Conservation (phyloP, 2,329 filamentous ascomycete species). For the Colletotrichum euphorbiae region DNA sequence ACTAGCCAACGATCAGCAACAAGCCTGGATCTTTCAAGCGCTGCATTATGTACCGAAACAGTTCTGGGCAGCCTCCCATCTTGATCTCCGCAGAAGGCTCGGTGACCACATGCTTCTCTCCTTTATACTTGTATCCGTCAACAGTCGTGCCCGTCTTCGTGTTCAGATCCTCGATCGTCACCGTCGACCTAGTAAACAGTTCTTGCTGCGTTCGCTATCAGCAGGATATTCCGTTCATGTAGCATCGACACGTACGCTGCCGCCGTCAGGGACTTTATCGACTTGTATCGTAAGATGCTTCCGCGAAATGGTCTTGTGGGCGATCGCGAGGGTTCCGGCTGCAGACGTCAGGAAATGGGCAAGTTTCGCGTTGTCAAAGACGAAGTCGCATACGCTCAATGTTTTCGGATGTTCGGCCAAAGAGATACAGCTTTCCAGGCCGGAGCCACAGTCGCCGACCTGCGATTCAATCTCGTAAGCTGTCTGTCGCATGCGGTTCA, state of each 20-base stretch:
- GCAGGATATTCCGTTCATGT: conserved; percentile 1
- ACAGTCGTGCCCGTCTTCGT: conserved; percentile 87
- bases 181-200: conserved; percentile 71
- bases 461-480: conserved; percentile 39
- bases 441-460: conserved; percentile 79
- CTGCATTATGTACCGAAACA: conserved; percentile 63
- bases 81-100: conserved; percentile 72
- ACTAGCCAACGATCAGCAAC: conserved; percentile 53
- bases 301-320: conserved; percentile 85
- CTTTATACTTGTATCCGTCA: conserved; percentile 78
- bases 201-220: conserved; percentile 60
- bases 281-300: conserved; percentile 87
- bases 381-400: conserved; percentile 61
- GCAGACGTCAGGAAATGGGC: conserved; percentile 14
- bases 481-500: conserved; percentile 11
- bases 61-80: conserved; percentile 76
- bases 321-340: conserved; percentile 77
- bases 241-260: conserved; percentile 66
- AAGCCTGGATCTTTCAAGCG: neutral
- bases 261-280: conserved; percentile 70
- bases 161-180: conserved; percentile 82
- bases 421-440: conserved; percentile 86
- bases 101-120: conserved; percentile 65
- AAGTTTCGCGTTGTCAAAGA: too few species aligned
- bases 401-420: conserved; percentile 77